Evolutionary conservation across 2,329 filamentous ascomycete species (phyloP), one percentile per base, ranked within the genome.

Genomic region (Chrysosporium queenslandicum): DNA sequence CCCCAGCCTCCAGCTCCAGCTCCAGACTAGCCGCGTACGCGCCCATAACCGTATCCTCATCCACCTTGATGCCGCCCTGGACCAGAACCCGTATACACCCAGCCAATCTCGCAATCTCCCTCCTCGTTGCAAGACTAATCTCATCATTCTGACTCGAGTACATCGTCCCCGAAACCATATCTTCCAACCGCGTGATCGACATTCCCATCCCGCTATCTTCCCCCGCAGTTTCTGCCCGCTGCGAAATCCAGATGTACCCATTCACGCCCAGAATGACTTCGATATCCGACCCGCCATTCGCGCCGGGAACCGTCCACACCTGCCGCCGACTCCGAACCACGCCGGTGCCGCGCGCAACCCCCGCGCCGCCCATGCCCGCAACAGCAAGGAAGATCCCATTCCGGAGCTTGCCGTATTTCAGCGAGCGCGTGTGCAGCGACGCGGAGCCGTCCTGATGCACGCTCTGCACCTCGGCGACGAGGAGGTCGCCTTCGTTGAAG

Each of bases 81-180:
- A 94, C 86, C 54, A 98, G 71, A 1, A 88, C 85, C 53, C 82
- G 79, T 52, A 98, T 85, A 53, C 92, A 86, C 20, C 87, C 86
- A 32, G 85, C 78, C 42, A 97, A 77, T 54, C 90, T 77, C 14
- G 87, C 83, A 68, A 98, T 96, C 74, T 97, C 92, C 56, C 83
- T 80, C 74, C 92, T 82, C 14, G 88, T 91, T 46, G 81, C 80
- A 1, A 81, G 73, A 20, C 80, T 74, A 57, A 98, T 89, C 53
- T 81, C 77, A 66, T 97, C 91, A 66, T 98, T 98, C 72, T 96
- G 89, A 65, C 87, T 94, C 52, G 87, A 92, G 71, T 98, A 98
- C 60, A 95, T 88, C 50, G 84, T 86, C 62, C 82, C 82, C 57
- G 83, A 89, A 18, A 92, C 85, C 60, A 76, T 82, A 71, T 98